Percentiles rank a stretch among this genome's conserved stretches.
Evolutionary conservation across 345 rosid species (phyloP).

Genomic region (Salix viminalis): DNA sequence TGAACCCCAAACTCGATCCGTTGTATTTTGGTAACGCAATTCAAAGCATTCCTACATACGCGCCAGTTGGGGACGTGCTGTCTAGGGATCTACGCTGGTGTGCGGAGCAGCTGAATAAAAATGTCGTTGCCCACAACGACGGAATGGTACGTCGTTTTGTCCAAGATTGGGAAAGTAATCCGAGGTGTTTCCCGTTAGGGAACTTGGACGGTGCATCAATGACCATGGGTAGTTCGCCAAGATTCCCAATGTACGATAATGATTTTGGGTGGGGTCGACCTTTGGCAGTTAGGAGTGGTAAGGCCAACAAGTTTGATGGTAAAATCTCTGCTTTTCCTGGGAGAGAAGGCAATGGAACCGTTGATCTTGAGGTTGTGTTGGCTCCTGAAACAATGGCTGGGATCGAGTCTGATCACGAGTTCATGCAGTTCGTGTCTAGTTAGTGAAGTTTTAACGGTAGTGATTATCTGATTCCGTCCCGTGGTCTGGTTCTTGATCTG

Average conservation of each 20-base stretch:
- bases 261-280: constrained; percentile 98
- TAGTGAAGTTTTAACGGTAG: not conserved
- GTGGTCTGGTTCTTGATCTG: not conserved
- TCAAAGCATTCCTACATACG: constrained; percentile 77
- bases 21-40: constrained; percentile 90
- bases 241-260: constrained; percentile 92
- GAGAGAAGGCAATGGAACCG: constrained; percentile 63
- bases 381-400: constrained; percentile 80
- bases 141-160: constrained; percentile 41
- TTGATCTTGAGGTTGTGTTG: constrained; percentile 79
- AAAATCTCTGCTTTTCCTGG: constrained; percentile 98
- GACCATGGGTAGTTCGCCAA: constrained; percentile 90
- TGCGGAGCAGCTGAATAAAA: constrained; percentile 62
- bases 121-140: constrained; percentile 55
- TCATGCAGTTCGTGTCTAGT: constrained; percentile 55
- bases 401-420: constrained; percentile 66
- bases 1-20: constrained; percentile 63
- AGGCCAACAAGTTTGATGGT: constrained; percentile 88
- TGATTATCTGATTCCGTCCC: not conserved
- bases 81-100: constrained; percentile 76
- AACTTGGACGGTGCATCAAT: constrained; percentile 76
- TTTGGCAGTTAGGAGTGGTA: constrained; percentile 77
- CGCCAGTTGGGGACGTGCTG: constrained; percentile 64
- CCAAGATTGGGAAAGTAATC: constrained; percentile 67
- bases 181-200: constrained; percentile 83